Percentiles rank a stretch among this genome's conserved stretches.
Evolutionary conservation across 2,329 filamentous ascomycete genomes (phyloP).

Genomic region (Aspergillus thermomutatus): DNA sequence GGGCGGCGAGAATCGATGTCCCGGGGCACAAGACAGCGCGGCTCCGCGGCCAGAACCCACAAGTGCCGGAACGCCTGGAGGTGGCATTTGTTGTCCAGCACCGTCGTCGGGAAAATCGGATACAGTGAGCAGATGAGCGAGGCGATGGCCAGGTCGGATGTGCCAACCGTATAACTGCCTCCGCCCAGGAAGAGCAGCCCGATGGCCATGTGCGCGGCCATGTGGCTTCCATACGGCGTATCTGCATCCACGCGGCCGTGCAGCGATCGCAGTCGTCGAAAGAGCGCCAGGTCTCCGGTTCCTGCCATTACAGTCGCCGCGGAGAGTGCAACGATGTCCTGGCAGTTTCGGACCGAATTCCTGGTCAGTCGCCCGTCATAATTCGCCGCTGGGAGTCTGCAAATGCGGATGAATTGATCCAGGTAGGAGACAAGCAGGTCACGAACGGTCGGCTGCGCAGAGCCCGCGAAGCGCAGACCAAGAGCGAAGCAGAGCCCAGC

Average conservation of each 20-base stretch:
- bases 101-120: slow-evolving; percentile 80
- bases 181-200: slow-evolving; percentile 88
- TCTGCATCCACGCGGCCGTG: slow-evolving; percentile 83
- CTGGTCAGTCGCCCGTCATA: slow-evolving; percentile 85
- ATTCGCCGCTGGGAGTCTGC: slow-evolving; percentile 57
- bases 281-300: slow-evolving; percentile 80
- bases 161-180: slow-evolving; percentile 87
- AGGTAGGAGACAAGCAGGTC: slow-evolving; percentile 81
- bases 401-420: slow-evolving; percentile 79
- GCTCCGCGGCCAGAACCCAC: slow-evolving; percentile 91
- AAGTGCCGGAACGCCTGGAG: slow-evolving; percentile 95
- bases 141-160: slow-evolving; percentile 80
- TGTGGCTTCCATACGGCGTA: slow-evolving; percentile 87
- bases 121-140: slow-evolving; percentile 89
- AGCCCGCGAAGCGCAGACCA: slow-evolving; percentile 71
- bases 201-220: slow-evolving; percentile 88
- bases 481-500: slow-evolving; percentile 81
- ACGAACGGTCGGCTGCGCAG: slow-evolving; percentile 65
- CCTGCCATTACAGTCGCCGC: slow-evolving; percentile 91
- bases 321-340: slow-evolving; percentile 80
- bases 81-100: slow-evolving; percentile 92
- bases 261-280: slow-evolving; percentile 79
- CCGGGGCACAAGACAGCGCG: slow-evolving; percentile 81
- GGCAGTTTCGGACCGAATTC: slow-evolving; percentile 82
- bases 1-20: slow-evolving; percentile 82